Evolutionary conservation across 2,329 filamentous ascomycete genomes (phyloP).

Genomic region (Cordyceps cicadae): DNA sequence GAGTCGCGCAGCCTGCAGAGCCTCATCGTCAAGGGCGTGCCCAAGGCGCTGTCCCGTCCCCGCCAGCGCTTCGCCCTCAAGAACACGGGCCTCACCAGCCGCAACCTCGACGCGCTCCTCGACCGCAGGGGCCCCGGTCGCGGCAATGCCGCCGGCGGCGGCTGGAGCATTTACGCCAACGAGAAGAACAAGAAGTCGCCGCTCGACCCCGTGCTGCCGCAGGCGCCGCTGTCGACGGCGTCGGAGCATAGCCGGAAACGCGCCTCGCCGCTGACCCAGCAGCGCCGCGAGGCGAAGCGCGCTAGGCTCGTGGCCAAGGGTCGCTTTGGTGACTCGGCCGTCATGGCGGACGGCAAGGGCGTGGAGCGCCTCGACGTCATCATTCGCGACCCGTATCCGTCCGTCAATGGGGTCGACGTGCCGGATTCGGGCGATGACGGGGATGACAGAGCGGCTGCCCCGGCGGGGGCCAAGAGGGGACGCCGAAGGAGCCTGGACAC

Average conservation of each 20-base stretch:
- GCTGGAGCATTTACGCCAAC: slow-evolving; percentile 71
- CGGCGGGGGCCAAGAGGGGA: slow-evolving; percentile 3
- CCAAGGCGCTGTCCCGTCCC: slow-evolving; percentile 71
- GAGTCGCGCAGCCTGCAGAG: slow-evolving; percentile 59
- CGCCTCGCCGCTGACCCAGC: slow-evolving; percentile 16
- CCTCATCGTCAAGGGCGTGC: slow-evolving; percentile 69
- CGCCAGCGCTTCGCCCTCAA: slow-evolving; percentile 63
- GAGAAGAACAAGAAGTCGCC: slow-evolving; percentile 48
- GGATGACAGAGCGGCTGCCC: slow-evolving; percentile 4
- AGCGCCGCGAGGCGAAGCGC: slow-evolving; percentile 42
- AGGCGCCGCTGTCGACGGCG: slow-evolving; percentile 35
- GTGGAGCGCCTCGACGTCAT: slow-evolving; percentile 54
- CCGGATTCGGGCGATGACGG: slow-evolving; percentile 13
- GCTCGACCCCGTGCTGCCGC: slow-evolving; percentile 43
- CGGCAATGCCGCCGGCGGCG: slow-evolving; percentile 64
- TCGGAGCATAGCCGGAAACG: slow-evolving; percentile 24
- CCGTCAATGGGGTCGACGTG: slow-evolving; percentile 13
- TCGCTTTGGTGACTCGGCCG: slow-evolving; percentile 59
- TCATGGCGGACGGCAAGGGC: slow-evolving; percentile 48
- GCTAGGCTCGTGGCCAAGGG: slow-evolving; percentile 54
- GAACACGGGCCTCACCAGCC: slow-evolving; percentile 59
- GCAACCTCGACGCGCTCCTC: slow-evolving; percentile 62
- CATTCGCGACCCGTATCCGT: slow-evolving; percentile 49
- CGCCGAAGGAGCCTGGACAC: slow-evolving; percentile 23
- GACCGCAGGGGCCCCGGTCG: slow-evolving; percentile 61